phyloP scores from a whole-genome alignment of 2,329 filamentous ascomycete species.

The Neocatenulostroma microsporum region DNA sequence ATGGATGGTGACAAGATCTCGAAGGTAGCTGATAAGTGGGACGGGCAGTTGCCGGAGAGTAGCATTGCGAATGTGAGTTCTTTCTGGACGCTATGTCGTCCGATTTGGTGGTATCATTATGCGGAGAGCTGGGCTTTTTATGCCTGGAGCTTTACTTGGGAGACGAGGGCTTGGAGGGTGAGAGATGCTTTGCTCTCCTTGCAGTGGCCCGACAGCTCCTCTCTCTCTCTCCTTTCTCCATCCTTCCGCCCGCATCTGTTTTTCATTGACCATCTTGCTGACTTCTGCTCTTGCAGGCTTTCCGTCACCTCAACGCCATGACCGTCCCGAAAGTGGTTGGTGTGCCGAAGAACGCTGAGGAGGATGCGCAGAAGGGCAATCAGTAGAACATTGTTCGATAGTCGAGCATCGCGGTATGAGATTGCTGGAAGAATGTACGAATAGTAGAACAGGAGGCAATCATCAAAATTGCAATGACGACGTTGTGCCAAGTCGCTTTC shows the following conservation, averaged over 20 bases:
- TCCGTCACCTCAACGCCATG: constrained; percentile 46
- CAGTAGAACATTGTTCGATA: constrained; percentile 18
- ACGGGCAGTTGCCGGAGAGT: constrained; percentile 46
- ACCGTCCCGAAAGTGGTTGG: constrained; percentile 45
- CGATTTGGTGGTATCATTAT: constrained; percentile 34
- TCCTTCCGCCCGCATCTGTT: constrained; percentile 1
- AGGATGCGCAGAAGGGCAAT: constrained; percentile 45
- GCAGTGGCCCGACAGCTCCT: no score
- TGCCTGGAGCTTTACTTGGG: constrained; percentile 34
- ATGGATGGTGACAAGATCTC: constrained; percentile 40
- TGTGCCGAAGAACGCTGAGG: constrained; percentile 47
- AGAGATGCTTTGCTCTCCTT: constrained; percentile 13
- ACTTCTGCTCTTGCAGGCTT: no score
- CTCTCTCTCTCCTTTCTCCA: constrained; percentile 7
- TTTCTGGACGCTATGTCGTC: constrained; percentile 24
- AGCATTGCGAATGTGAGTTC: constrained; percentile 45
- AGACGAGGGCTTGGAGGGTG: constrained; percentile 36
- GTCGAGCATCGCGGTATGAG: no score
- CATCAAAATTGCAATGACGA: no score
- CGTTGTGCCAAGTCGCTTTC: no score
- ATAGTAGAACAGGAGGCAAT: no score
- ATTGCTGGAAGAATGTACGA: no score
- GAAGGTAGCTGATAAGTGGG: constrained; percentile 47
- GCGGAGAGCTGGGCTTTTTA: constrained; percentile 32
- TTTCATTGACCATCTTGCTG: no score